phyloP scores from a whole-genome alignment of 176 grass and related monocot species.

The Ananas comosus region DNA sequence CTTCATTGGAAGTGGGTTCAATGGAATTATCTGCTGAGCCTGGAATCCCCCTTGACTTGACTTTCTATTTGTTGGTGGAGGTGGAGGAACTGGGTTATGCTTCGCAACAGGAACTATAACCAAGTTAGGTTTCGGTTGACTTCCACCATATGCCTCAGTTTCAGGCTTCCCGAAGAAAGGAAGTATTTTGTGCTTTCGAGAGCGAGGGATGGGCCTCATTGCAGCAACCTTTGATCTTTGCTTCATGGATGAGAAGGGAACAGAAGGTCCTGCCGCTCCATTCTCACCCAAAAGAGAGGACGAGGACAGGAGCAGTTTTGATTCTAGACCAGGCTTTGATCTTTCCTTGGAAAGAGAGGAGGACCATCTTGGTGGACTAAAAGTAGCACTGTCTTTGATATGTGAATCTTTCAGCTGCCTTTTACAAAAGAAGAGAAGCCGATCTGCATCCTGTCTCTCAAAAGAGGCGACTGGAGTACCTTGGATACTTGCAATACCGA shows the following conservation, averaged over 20 bases:
- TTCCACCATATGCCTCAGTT: slow-evolving; percentile 16
- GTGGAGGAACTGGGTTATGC: slow-evolving; percentile 17
- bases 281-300: slow-evolving; percentile 9
- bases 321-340: slow-evolving; percentile 6
- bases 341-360: slow-evolving; percentile 36
- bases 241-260: slow-evolving; percentile 6
- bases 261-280: slow-evolving; percentile 11
- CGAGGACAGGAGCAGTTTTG: slow-evolving; percentile 11
- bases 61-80: slow-evolving; percentile 29
- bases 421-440: slow-evolving; percentile 53
- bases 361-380: slow-evolving; percentile 30
- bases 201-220: slow-evolving; percentile 57
- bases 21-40: slow-evolving; percentile 17
- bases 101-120: slow-evolving; percentile 27
- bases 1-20: slow-evolving; percentile 68
- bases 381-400: slow-evolving; percentile 11
- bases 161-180: slow-evolving; percentile 29
- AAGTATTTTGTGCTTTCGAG: slow-evolving; percentile 30
- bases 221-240: slow-evolving; percentile 30
- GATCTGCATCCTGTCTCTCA: slow-evolving; percentile 52
- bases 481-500: slow-evolving; percentile 62
- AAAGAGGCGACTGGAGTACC: slow-evolving; percentile 58
- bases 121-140: slow-evolving; percentile 21
- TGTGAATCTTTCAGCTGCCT: slow-evolving; percentile 22
- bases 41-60: slow-evolving; percentile 12